Percentiles rank a stretch among this genome's conserved stretches.
Evolutionary conservation across 139 green algal species (phyloP).

Genomic region (Chlamydomonas eustigma): DNA sequence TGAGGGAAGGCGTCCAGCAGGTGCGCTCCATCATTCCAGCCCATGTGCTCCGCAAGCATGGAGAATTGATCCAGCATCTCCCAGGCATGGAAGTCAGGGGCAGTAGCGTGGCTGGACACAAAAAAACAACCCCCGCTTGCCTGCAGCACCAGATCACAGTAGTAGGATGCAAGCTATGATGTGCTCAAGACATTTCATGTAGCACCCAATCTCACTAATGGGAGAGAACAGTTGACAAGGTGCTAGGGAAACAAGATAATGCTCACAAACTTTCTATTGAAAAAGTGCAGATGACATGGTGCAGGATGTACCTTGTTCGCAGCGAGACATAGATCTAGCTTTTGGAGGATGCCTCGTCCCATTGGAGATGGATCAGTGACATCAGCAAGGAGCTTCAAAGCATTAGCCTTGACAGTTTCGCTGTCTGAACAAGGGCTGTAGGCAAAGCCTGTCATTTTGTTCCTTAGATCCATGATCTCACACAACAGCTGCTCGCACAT

Average conservation of each 20-base stretch:
- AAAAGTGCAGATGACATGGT: not conserved
- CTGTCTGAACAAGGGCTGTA: not conserved
- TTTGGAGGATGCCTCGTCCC: not conserved
- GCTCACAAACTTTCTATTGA: no score
- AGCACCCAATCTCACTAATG: no score
- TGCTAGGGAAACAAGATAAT: no score
- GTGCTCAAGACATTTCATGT: no score
- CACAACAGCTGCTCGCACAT: slow-evolving; percentile 6
- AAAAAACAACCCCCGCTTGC: not conserved
- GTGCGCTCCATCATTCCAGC: not conserved
- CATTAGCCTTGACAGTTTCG: no score
- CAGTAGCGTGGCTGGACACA: slow-evolving; percentile 5
- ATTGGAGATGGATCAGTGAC: not conserved
- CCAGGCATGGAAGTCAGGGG: slow-evolving; percentile 6
- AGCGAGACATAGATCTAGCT: not conserved
- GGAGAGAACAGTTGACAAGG: no score
- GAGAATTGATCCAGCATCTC: slow-evolving; percentile 11
- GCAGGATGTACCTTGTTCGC: not conserved
- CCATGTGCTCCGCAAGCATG: not conserved
- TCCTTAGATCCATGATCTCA: not conserved
- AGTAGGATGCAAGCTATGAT: no score
- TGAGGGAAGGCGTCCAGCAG: not conserved
- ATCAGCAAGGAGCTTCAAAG: no score
- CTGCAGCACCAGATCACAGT: no score
- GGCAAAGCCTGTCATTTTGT: slow-evolving; percentile 4